phyloP scores from a whole-genome alignment of 2,329 filamentous ascomycete genomes.

The Ceratocystis ficicola region DNA sequence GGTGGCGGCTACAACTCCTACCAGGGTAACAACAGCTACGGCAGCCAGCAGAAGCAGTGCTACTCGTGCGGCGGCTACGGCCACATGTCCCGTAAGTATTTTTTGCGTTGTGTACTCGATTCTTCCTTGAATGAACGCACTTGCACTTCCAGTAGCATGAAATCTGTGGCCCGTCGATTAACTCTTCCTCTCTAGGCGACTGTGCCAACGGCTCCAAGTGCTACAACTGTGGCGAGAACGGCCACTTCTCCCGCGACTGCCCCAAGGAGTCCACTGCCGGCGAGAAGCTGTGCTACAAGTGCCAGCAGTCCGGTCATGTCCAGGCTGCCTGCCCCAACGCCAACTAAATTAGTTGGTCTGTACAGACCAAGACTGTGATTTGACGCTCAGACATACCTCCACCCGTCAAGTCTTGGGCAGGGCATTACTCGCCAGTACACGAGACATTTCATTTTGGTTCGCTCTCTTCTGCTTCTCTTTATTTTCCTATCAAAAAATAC shows the following conservation, averaged over 20 bases:
- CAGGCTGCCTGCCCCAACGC: conserved; percentile 79
- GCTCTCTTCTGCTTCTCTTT: conserved; percentile 9
- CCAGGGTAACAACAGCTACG: conserved; percentile 31
- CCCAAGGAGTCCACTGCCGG: conserved; percentile 70
- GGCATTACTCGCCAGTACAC: neutral
- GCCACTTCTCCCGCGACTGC: conserved; percentile 92
- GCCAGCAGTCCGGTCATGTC: conserved; percentile 71
- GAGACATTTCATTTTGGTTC: neutral
- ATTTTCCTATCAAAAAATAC: conserved; percentile 7
- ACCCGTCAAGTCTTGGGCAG: neutral
- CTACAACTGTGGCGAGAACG: conserved; percentile 96
- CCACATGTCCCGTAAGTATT: conserved; percentile 77
- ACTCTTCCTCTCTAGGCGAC: conserved; percentile 45
- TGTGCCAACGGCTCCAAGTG: conserved; percentile 99
- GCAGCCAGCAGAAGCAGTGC: conserved; percentile 67
- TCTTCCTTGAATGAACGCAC: too few relatives aligned
- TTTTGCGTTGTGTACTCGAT: too few relatives aligned
- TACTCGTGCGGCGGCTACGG: conserved; percentile 96
- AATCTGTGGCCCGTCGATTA: neutral
- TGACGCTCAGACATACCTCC: too few relatives aligned
- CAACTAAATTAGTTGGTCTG: conserved; percentile 38
- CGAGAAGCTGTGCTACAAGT: conserved; percentile 99
- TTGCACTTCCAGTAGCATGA: too few relatives aligned
- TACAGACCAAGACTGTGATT: too few relatives aligned
- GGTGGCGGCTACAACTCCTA: conserved; percentile 32